Evolutionary conservation across 1,284 basidiomycete genomes (phyloP).

Genomic region (Fomes fomentarius): DNA sequence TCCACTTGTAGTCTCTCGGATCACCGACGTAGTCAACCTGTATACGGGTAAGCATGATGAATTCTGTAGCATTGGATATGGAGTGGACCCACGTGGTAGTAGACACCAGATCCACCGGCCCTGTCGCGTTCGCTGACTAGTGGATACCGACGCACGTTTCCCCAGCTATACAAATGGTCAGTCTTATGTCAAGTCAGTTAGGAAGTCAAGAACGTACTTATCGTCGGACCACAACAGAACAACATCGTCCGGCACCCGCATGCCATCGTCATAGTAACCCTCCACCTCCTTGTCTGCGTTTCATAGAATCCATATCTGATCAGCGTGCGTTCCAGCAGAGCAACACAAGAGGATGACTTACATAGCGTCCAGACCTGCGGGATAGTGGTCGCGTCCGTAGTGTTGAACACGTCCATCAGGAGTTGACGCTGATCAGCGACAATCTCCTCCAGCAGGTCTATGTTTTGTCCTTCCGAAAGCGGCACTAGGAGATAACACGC

Average conservation of each 20-base stretch:
- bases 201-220: constrained; percentile 43
- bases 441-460: constrained; percentile 56
- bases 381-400: constrained; percentile 50
- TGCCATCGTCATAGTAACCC: constrained; percentile 65
- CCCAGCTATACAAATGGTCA: constrained; percentile 44
- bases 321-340: neutral
- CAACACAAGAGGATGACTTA: constrained; percentile 32
- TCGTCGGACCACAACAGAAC: constrained; percentile 65
- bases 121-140: constrained; percentile 53
- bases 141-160: constrained; percentile 63
- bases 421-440: constrained; percentile 67
- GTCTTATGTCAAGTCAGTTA: neutral
- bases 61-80: too few relatives aligned
- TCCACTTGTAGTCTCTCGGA: constrained; percentile 65
- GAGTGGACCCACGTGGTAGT: constrained; percentile 63
- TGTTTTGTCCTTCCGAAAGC: constrained; percentile 50
- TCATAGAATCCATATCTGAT: too few relatives aligned
- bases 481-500: constrained; percentile 43
- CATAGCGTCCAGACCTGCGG: constrained; percentile 71
- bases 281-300: constrained; percentile 64
- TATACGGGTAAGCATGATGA: neutral
- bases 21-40: constrained; percentile 48
- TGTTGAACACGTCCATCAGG: constrained; percentile 56
- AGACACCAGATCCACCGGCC: constrained; percentile 68
- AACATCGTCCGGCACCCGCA: constrained; percentile 58